phyloP scores from a whole-genome alignment of 306 rosid species.

The Prunus persica region Prunus_persica_NCBIv2 NC_034009.1:18971501-18972000 shows the following conservation, averaged over 20 bases:
- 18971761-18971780: background rate
- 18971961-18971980: background rate
- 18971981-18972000: background rate
- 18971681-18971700: background rate
- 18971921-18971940: background rate
- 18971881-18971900: background rate
- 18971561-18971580: background rate
- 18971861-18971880: background rate
- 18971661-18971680: background rate
- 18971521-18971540: background rate
- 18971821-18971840: background rate
- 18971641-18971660: background rate
- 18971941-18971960: background rate
- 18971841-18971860: background rate
- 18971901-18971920: background rate
- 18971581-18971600: background rate
- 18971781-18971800: constrained; percentile 3
- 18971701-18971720: background rate
- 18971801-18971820: background rate
- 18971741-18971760: background rate
- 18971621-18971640: background rate
- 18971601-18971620: background rate
- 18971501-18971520: background rate
- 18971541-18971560: background rate
- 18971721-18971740: background rate